Percentiles rank a stretch among this genome's conserved stretches.
Conservation (phyloP, 345 rosid species). For the Populus ilicifolia region DNA sequence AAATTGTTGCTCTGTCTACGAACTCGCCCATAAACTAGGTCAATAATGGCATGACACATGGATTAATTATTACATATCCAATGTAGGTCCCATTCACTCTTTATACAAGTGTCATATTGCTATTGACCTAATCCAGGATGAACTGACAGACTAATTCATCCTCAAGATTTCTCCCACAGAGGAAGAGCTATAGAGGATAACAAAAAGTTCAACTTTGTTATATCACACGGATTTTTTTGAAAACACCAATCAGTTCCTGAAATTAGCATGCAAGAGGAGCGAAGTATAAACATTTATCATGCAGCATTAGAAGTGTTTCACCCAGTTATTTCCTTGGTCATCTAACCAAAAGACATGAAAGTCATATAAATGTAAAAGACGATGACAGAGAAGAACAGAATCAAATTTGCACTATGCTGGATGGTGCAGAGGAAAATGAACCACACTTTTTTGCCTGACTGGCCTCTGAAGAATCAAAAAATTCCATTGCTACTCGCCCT, state of each 20-base stretch:
- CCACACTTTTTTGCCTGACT: constrained; percentile 92
- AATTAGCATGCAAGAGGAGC: background rate
- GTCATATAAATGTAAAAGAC: background rate
- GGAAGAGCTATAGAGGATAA: background rate
- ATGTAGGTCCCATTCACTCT: background rate
- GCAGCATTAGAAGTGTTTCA: background rate
- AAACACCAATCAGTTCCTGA: background rate
- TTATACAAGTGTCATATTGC: background rate
- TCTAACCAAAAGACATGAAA: background rate
- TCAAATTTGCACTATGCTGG: background rate
- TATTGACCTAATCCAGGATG: too few relatives aligned
- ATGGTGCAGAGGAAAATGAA: background rate
- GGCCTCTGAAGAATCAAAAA: constrained; percentile 86
- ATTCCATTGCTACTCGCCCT: constrained; percentile 98
- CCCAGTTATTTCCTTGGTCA: background rate
- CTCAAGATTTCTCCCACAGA: background rate
- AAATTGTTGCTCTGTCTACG: background rate
- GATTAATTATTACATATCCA: background rate
- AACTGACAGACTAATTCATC: background rate
- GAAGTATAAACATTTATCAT: background rate
- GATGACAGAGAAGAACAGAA: background rate
- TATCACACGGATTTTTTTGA: background rate
- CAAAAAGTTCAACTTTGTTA: background rate
- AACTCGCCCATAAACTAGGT: background rate
- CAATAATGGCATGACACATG: background rate